Base-by-base conservation (phyloP, 1,284 basidiomycete species). In the Apiotrichum akiyoshidainum region DNA sequence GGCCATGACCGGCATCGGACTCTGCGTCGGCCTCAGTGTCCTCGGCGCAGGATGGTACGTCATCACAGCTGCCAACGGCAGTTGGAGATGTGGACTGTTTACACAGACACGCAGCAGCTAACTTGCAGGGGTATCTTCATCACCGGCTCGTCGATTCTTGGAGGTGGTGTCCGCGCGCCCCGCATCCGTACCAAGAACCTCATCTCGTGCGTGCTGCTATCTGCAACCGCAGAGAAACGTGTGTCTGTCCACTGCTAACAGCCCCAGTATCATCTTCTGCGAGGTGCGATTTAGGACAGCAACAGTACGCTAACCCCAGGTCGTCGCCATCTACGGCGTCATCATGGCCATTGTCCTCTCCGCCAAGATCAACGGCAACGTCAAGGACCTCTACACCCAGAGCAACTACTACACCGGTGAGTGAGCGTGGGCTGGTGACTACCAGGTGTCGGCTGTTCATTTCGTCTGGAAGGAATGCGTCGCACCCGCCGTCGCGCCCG, bases 181-280 rank as follows among this genome's bases (percentile, higher is more conserved):
- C 84, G 96, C 63, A 99, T 99, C 66, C 86, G 89, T 53, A 98
- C 95, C 40, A 99, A 99, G 84, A 99, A 99, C 77, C 79, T 99
- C 75, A 97, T 98, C 70, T 94, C 90, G 93, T 92, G 59, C 59
- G 84, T 76, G 34, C 22, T 17, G 17, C 22, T 21, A n/a, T n/a
- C n/a, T n/a, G n/a, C n/a, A n/a, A n/a, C n/a, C 11, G 7, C n/a
- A 22, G 34, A 33, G 19, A 19, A 47, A 21, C 7, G 41, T 33
- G 40, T 16, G 14, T 16, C 11, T 5, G 39, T 11, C 37, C 12
- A 37, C 14, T 16, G 26, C 42, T 52, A 53, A 50, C 45, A 14
- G 13, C 13, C n/a, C 19, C 68, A 95, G 92, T 65, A 94, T 99
- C 81, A 98, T 99, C 75, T 98, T 99, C 82, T 98, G 95, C 77